Evolutionary conservation across 257 asterid species (phyloP), one percentile per base, ranked within the genome.

Genomic region (Leptodermis oblonga): DNA sequence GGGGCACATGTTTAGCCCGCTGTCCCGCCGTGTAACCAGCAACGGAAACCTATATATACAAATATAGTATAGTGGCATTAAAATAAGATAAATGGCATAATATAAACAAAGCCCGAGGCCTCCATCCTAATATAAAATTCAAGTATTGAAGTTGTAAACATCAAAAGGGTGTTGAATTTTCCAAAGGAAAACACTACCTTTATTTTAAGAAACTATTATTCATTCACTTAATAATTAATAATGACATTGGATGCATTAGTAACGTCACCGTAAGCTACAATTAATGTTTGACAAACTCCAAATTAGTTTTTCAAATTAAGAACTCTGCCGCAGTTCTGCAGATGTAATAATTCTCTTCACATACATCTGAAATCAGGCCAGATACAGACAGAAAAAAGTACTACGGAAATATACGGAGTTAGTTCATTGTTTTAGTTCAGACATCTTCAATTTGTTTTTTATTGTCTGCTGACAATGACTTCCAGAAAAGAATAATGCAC

Each of bases 1-100:
- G 58, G 0, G 98, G 96, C 13, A 92, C 92, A 25, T 92, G 98
- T 70, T 92, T 90, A 0, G 97, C 97, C 0, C 97, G 95, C 70
- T 92, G 93, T 13, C 98, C 97, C 0, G 98, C 98, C 0, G 98
- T 92, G 18, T 92, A 85, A 25, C 95, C 98, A 8, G 97, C 98
- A 1, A 92, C 76, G 2, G 73, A 71, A 15, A 92, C 97, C 97
- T 92, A 55, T 39, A 1, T 9, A n/a, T n/a, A n/a, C n/a, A n/a
- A n/a, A n/a, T n/a, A n/a, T n/a, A n/a, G n/a, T n/a, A n/a, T n/a
- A 45, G 31, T 14, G 64, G 59, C 74, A 3, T 0, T 11, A 26
- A 10, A 59, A 22, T 43, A 49, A 71, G 34, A 42, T 5, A 4
- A 20, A 15, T 10, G 13, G 1, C 54, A 48, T 15, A 20, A 4